phyloP scores from a whole-genome alignment of 2,329 filamentous ascomycete genomes.

The Cytospora schulzeri region DNA sequence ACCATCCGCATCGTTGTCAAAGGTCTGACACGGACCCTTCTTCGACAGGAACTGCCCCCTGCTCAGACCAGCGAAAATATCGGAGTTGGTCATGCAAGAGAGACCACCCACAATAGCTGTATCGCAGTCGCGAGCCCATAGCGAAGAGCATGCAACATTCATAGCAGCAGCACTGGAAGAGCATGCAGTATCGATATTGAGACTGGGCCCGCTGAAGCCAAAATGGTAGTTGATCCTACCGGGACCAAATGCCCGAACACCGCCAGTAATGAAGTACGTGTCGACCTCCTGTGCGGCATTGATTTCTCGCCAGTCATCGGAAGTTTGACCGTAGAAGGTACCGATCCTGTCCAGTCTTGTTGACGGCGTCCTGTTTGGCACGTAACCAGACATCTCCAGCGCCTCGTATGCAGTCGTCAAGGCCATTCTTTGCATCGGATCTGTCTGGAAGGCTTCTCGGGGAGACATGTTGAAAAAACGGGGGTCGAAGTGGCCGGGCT shows the following conservation, averaged over 20 bases:
- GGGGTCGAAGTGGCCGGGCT: constrained; percentile 78
- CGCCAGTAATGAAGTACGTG: constrained; percentile 52
- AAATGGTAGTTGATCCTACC: constrained; percentile 77
- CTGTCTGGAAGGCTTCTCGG: constrained; percentile 76
- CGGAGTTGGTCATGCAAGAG: constrained; percentile 78
- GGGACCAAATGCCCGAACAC: constrained; percentile 44
- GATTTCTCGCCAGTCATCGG: constrained; percentile 76
- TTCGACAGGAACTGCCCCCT: constrained; percentile 78
- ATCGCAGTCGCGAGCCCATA: constrained; percentile 77
- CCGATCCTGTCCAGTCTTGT: constrained; percentile 66
- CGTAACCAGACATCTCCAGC: constrained; percentile 78
- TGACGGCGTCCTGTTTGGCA: constrained; percentile 72
- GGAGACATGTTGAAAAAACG: constrained; percentile 88
- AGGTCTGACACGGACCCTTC: constrained; percentile 77
- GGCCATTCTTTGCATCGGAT: constrained; percentile 78
- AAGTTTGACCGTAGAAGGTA: constrained; percentile 74
- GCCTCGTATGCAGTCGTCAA: constrained; percentile 79
- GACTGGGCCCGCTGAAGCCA: constrained; percentile 73
- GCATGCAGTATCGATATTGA: constrained; percentile 76
- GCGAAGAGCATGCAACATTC: constrained; percentile 70
- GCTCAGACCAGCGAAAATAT: constrained; percentile 75
- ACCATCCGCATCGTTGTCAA: constrained; percentile 78
- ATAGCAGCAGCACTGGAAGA: constrained; percentile 74
- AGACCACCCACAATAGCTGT: constrained; percentile 79
- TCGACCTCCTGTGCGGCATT: constrained; percentile 73